Percentiles rank a stretch among this genome's conserved stretches.
Conservation (phyloP, 805 yeast genomes). For the Hanseniaspora valbyensis region DNA sequence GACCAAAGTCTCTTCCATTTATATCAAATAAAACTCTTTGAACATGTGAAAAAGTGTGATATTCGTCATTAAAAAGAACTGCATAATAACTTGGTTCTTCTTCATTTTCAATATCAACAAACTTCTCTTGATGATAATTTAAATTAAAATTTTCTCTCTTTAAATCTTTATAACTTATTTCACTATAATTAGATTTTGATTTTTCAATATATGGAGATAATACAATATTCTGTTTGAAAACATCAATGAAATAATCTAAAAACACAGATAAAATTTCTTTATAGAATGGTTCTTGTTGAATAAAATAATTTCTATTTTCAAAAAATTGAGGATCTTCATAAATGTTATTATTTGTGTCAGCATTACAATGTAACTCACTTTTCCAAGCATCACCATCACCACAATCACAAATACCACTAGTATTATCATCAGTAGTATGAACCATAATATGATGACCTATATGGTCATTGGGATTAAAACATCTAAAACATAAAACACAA, state of each 20-base stretch:
- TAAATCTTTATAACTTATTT: neutral
- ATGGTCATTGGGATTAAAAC: conserved; percentile 64
- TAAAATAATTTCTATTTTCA: neutral
- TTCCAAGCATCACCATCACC: conserved; percentile 62
- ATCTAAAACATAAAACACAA: conserved; percentile 62
- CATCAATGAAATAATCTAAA: conserved; percentile 35
- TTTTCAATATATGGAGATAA: conserved; percentile 16
- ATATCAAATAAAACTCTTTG: conserved; percentile 32
- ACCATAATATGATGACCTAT: conserved; percentile 50
- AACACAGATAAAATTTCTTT: conserved; percentile 26
- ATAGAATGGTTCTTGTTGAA: conserved; percentile 17
- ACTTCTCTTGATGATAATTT: neutral
- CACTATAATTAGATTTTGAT: neutral
- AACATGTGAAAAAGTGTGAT: conserved; percentile 51
- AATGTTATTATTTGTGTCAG: conserved; percentile 18
- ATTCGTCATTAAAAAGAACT: conserved; percentile 70
- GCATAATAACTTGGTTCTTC: conserved; percentile 39
- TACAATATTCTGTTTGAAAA: conserved; percentile 29
- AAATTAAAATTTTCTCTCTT: neutral
- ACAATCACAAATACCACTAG: conserved; percentile 60
- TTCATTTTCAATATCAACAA: conserved; percentile 7
- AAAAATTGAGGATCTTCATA: conserved; percentile 14
- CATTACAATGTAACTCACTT: conserved; percentile 39
- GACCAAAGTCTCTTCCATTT: neutral
- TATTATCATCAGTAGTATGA: conserved; percentile 37